Evolutionary conservation across 1,284 basidiomycete species (phyloP).

Genomic region (Malassezia vespertilionis): DNA sequence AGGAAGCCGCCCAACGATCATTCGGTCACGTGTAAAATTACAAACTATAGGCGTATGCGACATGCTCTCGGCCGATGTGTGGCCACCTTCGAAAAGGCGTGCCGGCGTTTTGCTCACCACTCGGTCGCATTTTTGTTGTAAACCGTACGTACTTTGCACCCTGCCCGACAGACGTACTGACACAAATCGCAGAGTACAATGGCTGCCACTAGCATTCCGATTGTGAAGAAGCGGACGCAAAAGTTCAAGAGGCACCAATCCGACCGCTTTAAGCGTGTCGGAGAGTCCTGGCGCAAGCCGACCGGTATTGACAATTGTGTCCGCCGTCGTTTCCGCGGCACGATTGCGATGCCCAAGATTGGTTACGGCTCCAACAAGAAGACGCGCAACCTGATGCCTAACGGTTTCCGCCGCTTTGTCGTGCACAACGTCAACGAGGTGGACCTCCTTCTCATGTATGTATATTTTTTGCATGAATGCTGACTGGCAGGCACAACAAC

Average conservation of each 20-base stretch:
- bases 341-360: slow-evolving; percentile 44
- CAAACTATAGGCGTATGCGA: slow-evolving; percentile 13
- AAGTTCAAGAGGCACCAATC: slow-evolving; percentile 46
- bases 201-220: slow-evolving; percentile 42
- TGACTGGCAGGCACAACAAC: slow-evolving; percentile 84
- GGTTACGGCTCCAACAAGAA: slow-evolving; percentile 49
- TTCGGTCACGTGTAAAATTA: slow-evolving; percentile 8
- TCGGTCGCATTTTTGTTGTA: slow-evolving; percentile 11
- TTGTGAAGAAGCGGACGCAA: slow-evolving; percentile 48
- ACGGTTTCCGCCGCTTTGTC: slow-evolving; percentile 46
- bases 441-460: slow-evolving; percentile 45
- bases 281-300: slow-evolving; percentile 44
- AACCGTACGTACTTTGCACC: slow-evolving; percentile 3
- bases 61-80: slow-evolving; percentile 10
- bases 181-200: slow-evolving; percentile 26
- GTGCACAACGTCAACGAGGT: slow-evolving; percentile 44
- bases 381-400: slow-evolving; percentile 47
- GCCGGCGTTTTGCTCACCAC: slow-evolving; percentile 9
- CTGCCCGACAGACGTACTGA: neutral
- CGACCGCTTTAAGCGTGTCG: slow-evolving; percentile 46
- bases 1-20: neutral
- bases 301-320: slow-evolving; percentile 46
- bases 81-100: neutral
- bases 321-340: slow-evolving; percentile 44
- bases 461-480: neutral